A percentile compares a stretch with the other conserved stretches of the same genome.
phyloP scores from a whole-genome alignment of 768 basidiomycete species.

The Suillus discolor region DNA sequence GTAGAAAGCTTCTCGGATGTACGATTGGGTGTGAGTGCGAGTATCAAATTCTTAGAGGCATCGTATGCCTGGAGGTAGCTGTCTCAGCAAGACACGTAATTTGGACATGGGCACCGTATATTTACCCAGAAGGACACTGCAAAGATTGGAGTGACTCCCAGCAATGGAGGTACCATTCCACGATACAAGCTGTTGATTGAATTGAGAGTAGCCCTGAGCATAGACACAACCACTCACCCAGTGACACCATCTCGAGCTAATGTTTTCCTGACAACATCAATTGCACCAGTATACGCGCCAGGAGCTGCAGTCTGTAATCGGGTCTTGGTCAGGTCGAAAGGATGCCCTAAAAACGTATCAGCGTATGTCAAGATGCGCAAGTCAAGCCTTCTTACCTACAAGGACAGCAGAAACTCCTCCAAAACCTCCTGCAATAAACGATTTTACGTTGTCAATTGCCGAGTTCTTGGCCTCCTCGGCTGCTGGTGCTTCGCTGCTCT shows the following conservation, averaged over 20 bases:
- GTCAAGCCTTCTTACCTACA: constrained; percentile 62
- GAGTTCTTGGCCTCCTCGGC: constrained; percentile 27
- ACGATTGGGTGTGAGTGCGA: constrained; percentile 77
- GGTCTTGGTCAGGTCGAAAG: constrained; percentile 97
- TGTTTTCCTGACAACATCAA: constrained; percentile 92
- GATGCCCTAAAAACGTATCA: constrained; percentile 67
- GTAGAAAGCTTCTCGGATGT: constrained; percentile 62
- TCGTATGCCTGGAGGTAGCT: constrained; percentile 76
- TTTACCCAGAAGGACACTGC: constrained; percentile 97
- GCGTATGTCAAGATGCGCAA: not conserved
- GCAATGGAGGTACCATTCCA: constrained; percentile 89
- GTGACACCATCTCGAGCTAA: constrained; percentile 87
- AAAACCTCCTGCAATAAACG: constrained; percentile 92
- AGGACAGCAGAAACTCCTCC: constrained; percentile 88
- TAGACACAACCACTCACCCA: constrained; percentile 57
- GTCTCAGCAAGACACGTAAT: constrained; percentile 12
- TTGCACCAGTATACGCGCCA: constrained; percentile 86
- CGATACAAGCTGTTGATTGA: constrained; percentile 70
- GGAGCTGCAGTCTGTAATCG: constrained; percentile 89
- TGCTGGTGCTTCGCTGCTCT: constrained; percentile 29
- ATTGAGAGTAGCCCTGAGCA: constrained; percentile 8
- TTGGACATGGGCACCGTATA: constrained; percentile 5
- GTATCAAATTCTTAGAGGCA: constrained; percentile 85
- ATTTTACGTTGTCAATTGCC: constrained; percentile 58
- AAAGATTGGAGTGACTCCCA: constrained; percentile 98